These are phyloP conservation scores for Plectranthus barbatus DNA, from an alignment of 257 asterid genomes.

Conservation along the genomic window DNA sequence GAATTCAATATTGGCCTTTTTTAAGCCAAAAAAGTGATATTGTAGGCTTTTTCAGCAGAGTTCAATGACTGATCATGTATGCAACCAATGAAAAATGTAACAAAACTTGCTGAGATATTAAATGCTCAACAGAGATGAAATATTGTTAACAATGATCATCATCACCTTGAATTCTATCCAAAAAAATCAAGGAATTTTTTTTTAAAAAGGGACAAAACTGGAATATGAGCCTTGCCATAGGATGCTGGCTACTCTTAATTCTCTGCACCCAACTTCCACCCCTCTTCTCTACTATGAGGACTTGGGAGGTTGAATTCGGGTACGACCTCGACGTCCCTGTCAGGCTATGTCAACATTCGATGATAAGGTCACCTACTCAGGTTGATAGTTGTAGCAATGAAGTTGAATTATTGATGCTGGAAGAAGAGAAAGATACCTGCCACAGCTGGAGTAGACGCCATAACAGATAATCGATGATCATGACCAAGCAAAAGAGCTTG, in stretches of 20 bases:
- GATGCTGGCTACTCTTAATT: background rate
- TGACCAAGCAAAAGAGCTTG: conserved; percentile 81
- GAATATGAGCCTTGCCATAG: background rate
- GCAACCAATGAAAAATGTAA: no score
- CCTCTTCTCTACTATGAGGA: conserved; percentile 21
- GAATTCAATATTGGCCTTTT: no score
- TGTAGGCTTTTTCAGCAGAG: no score
- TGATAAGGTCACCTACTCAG: background rate
- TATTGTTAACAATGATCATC: no score
- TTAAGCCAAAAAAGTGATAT: no score
- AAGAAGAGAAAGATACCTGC: conserved; percentile 43
- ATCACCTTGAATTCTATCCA: no score
- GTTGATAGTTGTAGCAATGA: background rate
- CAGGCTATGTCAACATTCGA: conserved; percentile 51
- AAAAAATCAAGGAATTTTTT: no score
- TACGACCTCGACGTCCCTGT: conserved; percentile 64
- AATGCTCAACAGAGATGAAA: no score
- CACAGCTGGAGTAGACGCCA: conserved; percentile 72
- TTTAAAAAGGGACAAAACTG: no score
- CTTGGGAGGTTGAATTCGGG: conserved; percentile 44
- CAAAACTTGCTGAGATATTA: no score
- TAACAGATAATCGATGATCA: conserved; percentile 66
- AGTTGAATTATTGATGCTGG: background rate
- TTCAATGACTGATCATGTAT: no score
- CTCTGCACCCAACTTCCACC: conserved; percentile 17